These are phyloP conservation scores for Blepharisma stoltei DNA, from an alignment of 73 alveolate species.

Conservation along the genomic window DNA sequence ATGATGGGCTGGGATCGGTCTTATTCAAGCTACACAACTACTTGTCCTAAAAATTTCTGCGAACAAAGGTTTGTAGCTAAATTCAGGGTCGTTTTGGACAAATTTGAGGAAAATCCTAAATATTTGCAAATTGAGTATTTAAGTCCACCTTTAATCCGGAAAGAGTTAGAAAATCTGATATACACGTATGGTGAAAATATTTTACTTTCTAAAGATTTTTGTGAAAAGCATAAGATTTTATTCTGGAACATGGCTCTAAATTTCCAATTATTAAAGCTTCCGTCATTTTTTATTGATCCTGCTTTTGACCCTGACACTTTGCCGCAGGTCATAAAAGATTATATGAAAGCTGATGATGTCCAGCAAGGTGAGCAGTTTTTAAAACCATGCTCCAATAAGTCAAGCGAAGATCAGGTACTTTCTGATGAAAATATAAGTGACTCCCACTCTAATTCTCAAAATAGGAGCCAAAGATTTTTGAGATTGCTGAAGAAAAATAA, in stretches of 20 bases:
- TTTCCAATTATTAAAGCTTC: constrained; percentile 55
- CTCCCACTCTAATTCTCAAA: not conserved
- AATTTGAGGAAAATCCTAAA: constrained; percentile 36
- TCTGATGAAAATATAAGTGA: constrained; percentile 25
- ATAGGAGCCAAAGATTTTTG: not conserved
- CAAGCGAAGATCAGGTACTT: not conserved
- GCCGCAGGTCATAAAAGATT: no score
- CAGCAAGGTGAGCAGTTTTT: not conserved
- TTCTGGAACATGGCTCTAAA: constrained; percentile 58
- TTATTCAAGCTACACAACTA: constrained; percentile 40
- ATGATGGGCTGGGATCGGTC: constrained; percentile 49
- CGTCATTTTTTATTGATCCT: constrained; percentile 44
- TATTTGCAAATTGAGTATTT: constrained; percentile 40
- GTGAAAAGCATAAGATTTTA: constrained; percentile 43
- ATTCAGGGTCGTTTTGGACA: no score
- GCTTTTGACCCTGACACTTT: no score
- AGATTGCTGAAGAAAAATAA: not conserved
- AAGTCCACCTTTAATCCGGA: constrained; percentile 48
- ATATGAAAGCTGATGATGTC: no score
- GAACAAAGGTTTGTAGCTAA: not conserved
- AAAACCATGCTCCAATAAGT: not conserved
- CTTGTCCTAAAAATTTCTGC: constrained; percentile 40
- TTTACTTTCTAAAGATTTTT: constrained; percentile 35
- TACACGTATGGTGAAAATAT: constrained; percentile 40
- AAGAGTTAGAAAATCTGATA: constrained; percentile 45